Evolutionary conservation across 2,329 filamentous ascomycete genomes (phyloP).

Genomic region (Penicillium janthinellum): DNA sequence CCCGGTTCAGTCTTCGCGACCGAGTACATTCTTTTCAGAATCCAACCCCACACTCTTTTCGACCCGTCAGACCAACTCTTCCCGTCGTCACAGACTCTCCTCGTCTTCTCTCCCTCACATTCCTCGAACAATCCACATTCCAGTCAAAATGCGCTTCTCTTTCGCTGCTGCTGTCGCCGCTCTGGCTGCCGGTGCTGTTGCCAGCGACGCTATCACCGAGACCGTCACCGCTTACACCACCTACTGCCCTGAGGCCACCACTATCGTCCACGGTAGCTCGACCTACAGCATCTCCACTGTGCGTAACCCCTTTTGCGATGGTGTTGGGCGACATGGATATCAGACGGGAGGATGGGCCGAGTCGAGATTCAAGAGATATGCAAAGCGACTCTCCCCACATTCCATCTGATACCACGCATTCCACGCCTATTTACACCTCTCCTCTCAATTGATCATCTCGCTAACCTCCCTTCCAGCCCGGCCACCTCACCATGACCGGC

Average conservation of each 20-base stretch:
- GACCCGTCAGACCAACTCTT: slow-evolving; percentile 7
- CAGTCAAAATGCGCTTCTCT: slow-evolving; percentile 55
- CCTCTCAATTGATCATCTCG: neutral
- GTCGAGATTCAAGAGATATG: neutral
- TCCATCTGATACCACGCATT: neutral
- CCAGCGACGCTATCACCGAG: slow-evolving; percentile 58
- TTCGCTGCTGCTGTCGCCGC: slow-evolving; percentile 43
- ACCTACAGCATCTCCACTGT: slow-evolving; percentile 71
- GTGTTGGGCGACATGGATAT: neutral
- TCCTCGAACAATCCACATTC: slow-evolving; percentile 15
- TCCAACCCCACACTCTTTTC: slow-evolving; percentile 19
- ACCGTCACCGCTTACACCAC: slow-evolving; percentile 68
- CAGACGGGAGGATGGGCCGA: neutral
- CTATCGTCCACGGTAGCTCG: slow-evolving; percentile 63
- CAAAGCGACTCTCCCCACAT: neutral
- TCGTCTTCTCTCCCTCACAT: slow-evolving; percentile 3
- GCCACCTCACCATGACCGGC: slow-evolving; percentile 72
- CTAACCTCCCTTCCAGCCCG: slow-evolving; percentile 50
- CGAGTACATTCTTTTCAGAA: slow-evolving; percentile 30
- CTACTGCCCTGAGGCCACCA: slow-evolving; percentile 70
- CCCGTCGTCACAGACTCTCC: neutral
- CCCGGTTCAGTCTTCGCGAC: slow-evolving; percentile 18
- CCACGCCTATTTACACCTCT: neutral
- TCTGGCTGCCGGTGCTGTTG: slow-evolving; percentile 44
- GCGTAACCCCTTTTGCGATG: slow-evolving; percentile 27